Percentiles rank a stretch among this genome's conserved stretches.
Evolutionary conservation across 2,329 filamentous ascomycete genomes (phyloP).

Genomic region (Myriangium duriaei): DNA sequence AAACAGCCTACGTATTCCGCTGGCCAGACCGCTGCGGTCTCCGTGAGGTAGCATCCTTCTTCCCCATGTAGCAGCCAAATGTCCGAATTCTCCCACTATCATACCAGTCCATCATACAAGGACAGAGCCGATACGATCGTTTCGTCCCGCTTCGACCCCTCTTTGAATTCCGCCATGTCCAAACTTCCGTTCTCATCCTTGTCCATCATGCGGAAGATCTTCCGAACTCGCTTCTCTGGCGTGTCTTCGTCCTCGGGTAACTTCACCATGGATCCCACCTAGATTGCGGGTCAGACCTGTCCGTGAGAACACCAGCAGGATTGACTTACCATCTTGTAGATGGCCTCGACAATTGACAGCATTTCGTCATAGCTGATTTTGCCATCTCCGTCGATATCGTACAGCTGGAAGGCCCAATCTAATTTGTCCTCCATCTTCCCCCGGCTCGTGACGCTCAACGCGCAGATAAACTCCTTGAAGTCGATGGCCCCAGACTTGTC

Average conservation of each 20-base stretch:
- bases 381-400: conserved; percentile 97
- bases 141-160: conserved; percentile 96
- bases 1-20: too few relatives aligned
- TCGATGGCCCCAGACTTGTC: conserved; percentile 97
- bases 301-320: too few relatives aligned
- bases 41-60: conserved; percentile 4
- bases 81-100: conserved; percentile 14
- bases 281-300: conserved; percentile 7
- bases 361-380: conserved; percentile 99
- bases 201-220: conserved; percentile 99
- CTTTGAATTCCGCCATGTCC: conserved; percentile 97
- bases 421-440: conserved; percentile 99
- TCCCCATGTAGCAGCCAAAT: background rate
- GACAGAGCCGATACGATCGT: conserved; percentile 96
- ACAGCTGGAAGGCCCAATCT: conserved; percentile 98
- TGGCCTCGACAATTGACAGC: conserved; percentile 95
- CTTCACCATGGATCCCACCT: conserved; percentile 99
- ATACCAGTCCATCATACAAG: conserved; percentile 91
- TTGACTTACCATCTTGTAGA: conserved; percentile 93
- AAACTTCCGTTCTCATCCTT: conserved; percentile 98
- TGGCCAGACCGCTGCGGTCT: background rate
- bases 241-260: conserved; percentile 97
- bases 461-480: conserved; percentile 99
- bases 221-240: conserved; percentile 91
- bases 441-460: conserved; percentile 86